These are phyloP conservation scores for Paraglomus brasilianum DNA, from an alignment of 192 early-diverging fungal species.

Conservation along the genomic window DNA sequence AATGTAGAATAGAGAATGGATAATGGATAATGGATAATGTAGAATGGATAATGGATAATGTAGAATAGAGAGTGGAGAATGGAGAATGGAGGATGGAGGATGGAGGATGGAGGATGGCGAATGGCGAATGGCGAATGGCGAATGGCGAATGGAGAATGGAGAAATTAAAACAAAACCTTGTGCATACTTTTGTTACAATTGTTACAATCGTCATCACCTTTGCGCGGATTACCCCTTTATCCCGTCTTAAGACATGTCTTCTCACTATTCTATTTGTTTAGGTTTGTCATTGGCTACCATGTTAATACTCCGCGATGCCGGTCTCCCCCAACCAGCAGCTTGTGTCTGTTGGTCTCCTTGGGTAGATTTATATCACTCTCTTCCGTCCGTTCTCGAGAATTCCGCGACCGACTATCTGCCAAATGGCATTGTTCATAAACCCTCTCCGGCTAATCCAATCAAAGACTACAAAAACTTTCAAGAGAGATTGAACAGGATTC, in stretches of 20 bases:
- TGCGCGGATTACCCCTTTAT: too few relatives aligned
- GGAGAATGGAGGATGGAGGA: too few relatives aligned
- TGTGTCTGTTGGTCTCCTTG: constrained; percentile 66
- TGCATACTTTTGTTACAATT: not conserved
- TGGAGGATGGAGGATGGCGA: too few relatives aligned
- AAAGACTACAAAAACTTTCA: not conserved
- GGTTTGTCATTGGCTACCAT: constrained; percentile 53
- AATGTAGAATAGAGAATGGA: too few relatives aligned
- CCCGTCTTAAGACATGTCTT: not conserved
- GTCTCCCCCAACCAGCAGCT: constrained; percentile 58
- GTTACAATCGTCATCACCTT: not conserved
- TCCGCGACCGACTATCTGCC: constrained; percentile 48
- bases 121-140: too few relatives aligned
- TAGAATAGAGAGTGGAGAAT: too few relatives aligned
- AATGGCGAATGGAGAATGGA: too few relatives aligned
- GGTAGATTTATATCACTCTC: constrained; percentile 54
- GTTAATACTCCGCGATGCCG: constrained; percentile 56
- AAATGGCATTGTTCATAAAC: constrained; percentile 44
- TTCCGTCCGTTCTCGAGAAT: constrained; percentile 47
- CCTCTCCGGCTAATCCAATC: constrained; percentile 34
- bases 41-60: too few relatives aligned
- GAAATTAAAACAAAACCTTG: too few relatives aligned
- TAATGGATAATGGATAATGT: too few relatives aligned
- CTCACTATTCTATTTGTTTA: not conserved
- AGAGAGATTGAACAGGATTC: constrained; percentile 25